Evolutionary conservation across 2,329 filamentous ascomycete genomes (phyloP).

Genomic region (Colletotrichum tropicicola): DNA sequence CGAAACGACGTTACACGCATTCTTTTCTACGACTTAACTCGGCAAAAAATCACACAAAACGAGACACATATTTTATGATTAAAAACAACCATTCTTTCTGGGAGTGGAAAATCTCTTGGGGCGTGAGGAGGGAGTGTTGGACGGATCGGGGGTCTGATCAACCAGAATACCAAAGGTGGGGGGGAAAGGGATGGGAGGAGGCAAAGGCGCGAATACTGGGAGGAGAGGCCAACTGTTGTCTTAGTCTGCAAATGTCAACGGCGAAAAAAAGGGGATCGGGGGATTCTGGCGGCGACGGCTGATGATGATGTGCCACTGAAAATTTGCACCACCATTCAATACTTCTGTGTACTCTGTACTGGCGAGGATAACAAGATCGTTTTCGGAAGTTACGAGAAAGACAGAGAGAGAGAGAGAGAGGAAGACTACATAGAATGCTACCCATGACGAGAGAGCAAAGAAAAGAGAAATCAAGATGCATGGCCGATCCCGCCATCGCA

Average conservation of each 20-base stretch:
- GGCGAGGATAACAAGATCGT: neutral
- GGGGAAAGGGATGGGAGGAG: neutral
- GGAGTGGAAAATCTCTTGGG: neutral
- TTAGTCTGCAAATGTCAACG: slow-evolving; percentile 2
- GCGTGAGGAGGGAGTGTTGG: neutral
- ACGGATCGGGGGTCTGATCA: neutral
- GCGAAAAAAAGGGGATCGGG: slow-evolving; percentile 1
- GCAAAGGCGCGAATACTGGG: neutral
- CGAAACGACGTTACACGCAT: slow-evolving; percentile 17
- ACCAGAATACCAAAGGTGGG: neutral
- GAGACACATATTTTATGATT: slow-evolving; percentile 6
- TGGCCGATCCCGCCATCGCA: neutral
- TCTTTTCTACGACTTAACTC: slow-evolving; percentile 10
- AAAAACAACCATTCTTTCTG: neutral
- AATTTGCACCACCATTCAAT: neutral
- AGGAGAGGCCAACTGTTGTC: slow-evolving; percentile 6
- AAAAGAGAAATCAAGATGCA: neutral
- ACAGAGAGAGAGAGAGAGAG: neutral
- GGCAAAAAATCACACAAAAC: slow-evolving; percentile 17
- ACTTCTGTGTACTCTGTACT: neutral
- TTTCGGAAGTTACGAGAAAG: neutral
- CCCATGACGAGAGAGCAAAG: neutral
- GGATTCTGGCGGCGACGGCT: neutral
- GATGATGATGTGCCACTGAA: neutral
- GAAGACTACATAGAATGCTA: neutral